Conservation (phyloP, 2,329 filamentous ascomycete genomes). For the Aspergillus ustus region DNA sequence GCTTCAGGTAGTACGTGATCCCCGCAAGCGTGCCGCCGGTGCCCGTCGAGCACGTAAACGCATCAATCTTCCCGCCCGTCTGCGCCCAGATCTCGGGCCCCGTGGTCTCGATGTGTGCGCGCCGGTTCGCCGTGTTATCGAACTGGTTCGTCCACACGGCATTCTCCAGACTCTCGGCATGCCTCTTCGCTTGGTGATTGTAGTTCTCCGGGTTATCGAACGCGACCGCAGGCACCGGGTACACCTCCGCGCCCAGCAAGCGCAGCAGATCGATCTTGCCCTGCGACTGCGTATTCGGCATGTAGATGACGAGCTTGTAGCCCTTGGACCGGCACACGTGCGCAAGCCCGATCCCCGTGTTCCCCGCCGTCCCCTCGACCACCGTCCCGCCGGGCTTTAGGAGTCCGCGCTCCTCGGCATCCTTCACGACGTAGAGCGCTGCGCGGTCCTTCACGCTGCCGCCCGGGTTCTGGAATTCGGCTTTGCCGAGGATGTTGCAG, state of each 20-base stretch:
- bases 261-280: slow-evolving; percentile 95
- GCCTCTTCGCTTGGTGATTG: slow-evolving; percentile 91
- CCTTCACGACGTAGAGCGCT: slow-evolving; percentile 88
- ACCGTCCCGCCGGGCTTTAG: slow-evolving; percentile 88
- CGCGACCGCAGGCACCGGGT: slow-evolving; percentile 92
- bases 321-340: slow-evolving; percentile 92
- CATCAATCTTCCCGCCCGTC: slow-evolving; percentile 82
- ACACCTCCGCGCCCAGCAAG: slow-evolving; percentile 89
- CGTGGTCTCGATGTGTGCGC: slow-evolving; percentile 94
- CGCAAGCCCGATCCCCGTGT: slow-evolving; percentile 96
- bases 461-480: slow-evolving; percentile 98
- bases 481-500: slow-evolving; percentile 93
- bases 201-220: slow-evolving; percentile 97
- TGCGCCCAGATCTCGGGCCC: slow-evolving; percentile 97
- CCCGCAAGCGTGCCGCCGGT: slow-evolving; percentile 92
- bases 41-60: slow-evolving; percentile 93
- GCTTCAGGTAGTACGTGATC: slow-evolving; percentile 85
- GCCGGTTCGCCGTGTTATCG: slow-evolving; percentile 91
- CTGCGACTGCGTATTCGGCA: slow-evolving; percentile 98
- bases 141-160: slow-evolving; percentile 99
- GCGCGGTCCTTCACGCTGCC: slow-evolving; percentile 96
- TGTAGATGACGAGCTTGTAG: slow-evolving; percentile 97
- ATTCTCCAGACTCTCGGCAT: slow-evolving; percentile 84
- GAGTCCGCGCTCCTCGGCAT: slow-evolving; percentile 87
- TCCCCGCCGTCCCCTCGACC: slow-evolving; percentile 94